Conservation (phyloP, 139 green algal species). For the Asterochloris sp. region DNA sequence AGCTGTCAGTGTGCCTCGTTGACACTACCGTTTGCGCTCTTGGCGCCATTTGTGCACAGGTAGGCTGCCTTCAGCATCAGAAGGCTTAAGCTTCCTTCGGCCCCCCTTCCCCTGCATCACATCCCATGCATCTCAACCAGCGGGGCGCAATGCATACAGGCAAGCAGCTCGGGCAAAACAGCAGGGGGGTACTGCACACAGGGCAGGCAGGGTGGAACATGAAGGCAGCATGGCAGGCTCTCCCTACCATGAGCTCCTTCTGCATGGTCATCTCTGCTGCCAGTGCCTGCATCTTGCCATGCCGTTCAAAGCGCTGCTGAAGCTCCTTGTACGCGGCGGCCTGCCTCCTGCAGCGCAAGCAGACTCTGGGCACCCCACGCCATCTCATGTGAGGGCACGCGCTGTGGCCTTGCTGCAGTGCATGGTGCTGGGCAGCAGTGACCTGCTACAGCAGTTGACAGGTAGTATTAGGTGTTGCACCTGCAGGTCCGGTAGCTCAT, state of each 20-base stretch:
- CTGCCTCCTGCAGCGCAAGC: conserved; percentile 47
- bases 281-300: conserved; percentile 52
- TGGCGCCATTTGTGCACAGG: conserved; percentile 65
- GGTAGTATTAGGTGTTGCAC: too few relatives aligned
- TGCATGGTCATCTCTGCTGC: conserved; percentile 55
- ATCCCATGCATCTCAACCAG: background rate
- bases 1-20: too few relatives aligned
- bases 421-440: too few relatives aligned
- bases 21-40: conserved; percentile 11
- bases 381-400: too few relatives aligned
- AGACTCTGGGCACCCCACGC: too few relatives aligned
- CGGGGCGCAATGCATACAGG: background rate
- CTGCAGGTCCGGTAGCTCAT: background rate
- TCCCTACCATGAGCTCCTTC: conserved; percentile 61
- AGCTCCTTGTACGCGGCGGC: conserved; percentile 77
- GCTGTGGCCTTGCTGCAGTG: background rate
- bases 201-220: background rate
- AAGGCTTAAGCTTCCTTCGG: conserved; percentile 66
- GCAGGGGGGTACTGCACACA: background rate
- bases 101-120: conserved; percentile 59
- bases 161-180: background rate
- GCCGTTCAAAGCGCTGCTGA: conserved; percentile 58
- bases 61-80: conserved; percentile 33
- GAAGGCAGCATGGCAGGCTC: background rate
- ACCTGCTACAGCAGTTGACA: too few relatives aligned